Conservation (phyloP, 2,329 filamentous ascomycete genomes). For the Cercospora sp. region DNA sequence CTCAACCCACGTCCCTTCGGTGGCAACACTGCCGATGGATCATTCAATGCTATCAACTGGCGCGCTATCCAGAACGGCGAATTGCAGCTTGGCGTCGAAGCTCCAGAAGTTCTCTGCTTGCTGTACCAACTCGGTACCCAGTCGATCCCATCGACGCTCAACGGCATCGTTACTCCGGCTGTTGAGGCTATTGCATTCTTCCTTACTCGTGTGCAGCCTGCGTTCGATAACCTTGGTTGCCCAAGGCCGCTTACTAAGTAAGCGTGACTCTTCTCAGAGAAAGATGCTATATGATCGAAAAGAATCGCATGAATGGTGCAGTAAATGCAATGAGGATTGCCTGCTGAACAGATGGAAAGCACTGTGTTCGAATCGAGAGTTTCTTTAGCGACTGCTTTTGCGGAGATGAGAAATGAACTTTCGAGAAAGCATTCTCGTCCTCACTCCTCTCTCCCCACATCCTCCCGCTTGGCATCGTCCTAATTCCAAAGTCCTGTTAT, state of each 20-base stretch:
- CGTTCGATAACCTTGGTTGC: conserved; percentile 41
- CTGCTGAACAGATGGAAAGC: background rate
- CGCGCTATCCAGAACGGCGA: conserved; percentile 44
- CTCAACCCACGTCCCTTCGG: conserved; percentile 39
- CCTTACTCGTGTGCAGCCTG: conserved; percentile 35
- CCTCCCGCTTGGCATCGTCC: too few relatives aligned
- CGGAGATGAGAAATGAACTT: background rate
- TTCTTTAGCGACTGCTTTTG: background rate
- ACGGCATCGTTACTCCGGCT: conserved; percentile 42
- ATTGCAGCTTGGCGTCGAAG: conserved; percentile 33
- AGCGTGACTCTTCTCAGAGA: background rate
- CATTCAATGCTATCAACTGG: conserved; percentile 36
- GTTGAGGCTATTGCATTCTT: conserved; percentile 39
- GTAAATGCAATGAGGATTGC: background rate
- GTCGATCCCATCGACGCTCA: conserved; percentile 41
- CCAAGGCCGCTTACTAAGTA: conserved; percentile 31
- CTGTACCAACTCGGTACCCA: conserved; percentile 48
- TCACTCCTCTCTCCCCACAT: too few relatives aligned
- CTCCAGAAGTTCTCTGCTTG: conserved; percentile 41
- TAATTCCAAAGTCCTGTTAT: too few relatives aligned
- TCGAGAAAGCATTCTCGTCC: too few relatives aligned
- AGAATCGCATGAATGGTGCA: background rate
- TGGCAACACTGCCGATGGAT: conserved; percentile 19
- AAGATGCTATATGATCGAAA: background rate
- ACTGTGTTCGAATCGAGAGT: background rate